Evolutionary conservation across 352 stramenopile genomes (phyloP).

Genomic region (Phytophthora agathidicida): DNA sequence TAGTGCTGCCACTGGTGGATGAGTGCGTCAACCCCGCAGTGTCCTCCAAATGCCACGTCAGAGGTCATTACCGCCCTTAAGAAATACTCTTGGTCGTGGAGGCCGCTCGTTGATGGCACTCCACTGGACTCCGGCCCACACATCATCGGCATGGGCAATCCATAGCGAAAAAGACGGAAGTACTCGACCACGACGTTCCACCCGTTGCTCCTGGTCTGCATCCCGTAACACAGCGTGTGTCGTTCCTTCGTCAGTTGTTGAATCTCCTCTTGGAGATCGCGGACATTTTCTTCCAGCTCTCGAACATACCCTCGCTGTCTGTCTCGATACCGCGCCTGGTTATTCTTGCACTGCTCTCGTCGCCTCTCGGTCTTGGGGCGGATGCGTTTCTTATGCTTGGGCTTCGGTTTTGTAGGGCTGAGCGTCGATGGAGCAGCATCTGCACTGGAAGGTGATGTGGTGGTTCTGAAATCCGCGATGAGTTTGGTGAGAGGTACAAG

Average conservation of each 20-base stretch:
- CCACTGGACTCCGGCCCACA: not conserved
- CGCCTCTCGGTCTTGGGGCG: slow-evolving; percentile 41
- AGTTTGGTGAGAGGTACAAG: slow-evolving; percentile 19
- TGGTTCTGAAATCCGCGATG: slow-evolving; percentile 10
- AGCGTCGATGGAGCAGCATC: not conserved
- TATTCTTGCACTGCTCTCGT: slow-evolving; percentile 47
- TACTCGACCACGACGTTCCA: slow-evolving; percentile 25
- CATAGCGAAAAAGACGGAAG: slow-evolving; percentile 26
- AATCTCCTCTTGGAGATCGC: slow-evolving; percentile 30
- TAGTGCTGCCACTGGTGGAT: slow-evolving; percentile 42
- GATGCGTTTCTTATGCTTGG: slow-evolving; percentile 41
- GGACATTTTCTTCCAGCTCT: slow-evolving; percentile 25
- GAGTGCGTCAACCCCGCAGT: slow-evolving; percentile 11
- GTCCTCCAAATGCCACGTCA: slow-evolving; percentile 25
- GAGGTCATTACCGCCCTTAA: slow-evolving; percentile 18
- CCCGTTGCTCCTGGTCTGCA: slow-evolving; percentile 15
- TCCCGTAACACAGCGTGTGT: slow-evolving; percentile 9
- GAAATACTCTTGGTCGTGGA: slow-evolving; percentile 24
- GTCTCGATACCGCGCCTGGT: slow-evolving; percentile 52
- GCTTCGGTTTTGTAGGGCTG: not conserved
- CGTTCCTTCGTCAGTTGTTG: slow-evolving; percentile 6
- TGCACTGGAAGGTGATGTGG: not conserved
- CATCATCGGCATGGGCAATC: slow-evolving; percentile 4
- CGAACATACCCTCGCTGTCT: slow-evolving; percentile 27
- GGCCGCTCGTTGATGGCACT: not conserved